Conservation (phyloP, 305 asterid species). For the Rubia peregrina region DNA sequence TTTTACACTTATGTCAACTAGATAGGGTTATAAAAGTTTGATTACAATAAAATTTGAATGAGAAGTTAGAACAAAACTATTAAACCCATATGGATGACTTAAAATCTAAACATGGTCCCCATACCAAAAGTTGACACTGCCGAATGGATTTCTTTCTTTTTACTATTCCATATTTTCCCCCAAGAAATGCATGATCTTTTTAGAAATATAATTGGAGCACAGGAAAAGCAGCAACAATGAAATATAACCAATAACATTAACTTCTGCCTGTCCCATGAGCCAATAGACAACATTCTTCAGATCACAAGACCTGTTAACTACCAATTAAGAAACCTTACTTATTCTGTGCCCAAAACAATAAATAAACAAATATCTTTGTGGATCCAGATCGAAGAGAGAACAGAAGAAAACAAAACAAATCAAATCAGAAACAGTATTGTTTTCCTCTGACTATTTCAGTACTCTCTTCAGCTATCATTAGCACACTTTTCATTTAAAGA, state of each 20-base stretch:
- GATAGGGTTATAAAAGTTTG: too few species aligned
- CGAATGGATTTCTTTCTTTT: too few species aligned
- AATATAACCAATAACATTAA: neutral
- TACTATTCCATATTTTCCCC: neutral
- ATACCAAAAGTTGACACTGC: too few species aligned
- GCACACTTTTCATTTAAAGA: too few species aligned
- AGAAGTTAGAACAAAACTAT: too few species aligned
- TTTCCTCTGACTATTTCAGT: neutral
- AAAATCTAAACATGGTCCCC: too few species aligned
- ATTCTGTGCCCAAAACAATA: neutral
- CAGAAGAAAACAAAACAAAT: neutral
- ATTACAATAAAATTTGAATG: too few species aligned
- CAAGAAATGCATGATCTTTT: neutral
- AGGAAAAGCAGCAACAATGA: neutral
- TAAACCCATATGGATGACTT: too few species aligned
- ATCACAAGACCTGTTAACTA: neutral
- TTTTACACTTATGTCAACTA: too few species aligned
- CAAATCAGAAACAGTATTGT: neutral
- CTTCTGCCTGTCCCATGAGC: neutral
- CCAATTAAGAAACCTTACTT: neutral
- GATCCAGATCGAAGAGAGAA: constrained; percentile 12
- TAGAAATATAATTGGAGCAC: neutral
- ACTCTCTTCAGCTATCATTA: too few species aligned
- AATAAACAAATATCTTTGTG: neutral
- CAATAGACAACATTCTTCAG: constrained; percentile 1